These are phyloP conservation scores for Apiospora kogelbergensis DNA, from an alignment of 2,329 filamentous ascomycete species.

Conservation along the genomic window DNA sequence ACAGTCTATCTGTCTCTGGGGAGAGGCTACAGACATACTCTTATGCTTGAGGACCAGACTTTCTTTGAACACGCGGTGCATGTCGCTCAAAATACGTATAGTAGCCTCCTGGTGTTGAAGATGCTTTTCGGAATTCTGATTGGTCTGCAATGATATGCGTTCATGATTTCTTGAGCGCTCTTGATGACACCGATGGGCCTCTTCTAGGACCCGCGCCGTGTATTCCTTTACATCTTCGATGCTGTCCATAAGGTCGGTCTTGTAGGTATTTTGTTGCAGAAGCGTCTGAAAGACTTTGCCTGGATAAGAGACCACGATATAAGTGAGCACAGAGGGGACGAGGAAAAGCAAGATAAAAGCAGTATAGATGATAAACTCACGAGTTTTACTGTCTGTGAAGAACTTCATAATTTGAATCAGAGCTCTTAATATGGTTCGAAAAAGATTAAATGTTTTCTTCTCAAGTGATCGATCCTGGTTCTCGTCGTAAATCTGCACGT, in stretches of 20 bases:
- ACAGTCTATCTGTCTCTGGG: background rate
- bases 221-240: constrained; percentile 2
- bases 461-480: background rate
- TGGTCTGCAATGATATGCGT: background rate
- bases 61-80: background rate
- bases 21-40: background rate
- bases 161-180: background rate
- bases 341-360: too few relatives aligned
- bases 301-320: background rate
- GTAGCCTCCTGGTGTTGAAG: background rate
- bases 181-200: background rate
- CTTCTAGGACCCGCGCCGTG: background rate
- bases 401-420: constrained; percentile 11
- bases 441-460: constrained; percentile 1
- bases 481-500: background rate
- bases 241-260: background rate
- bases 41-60: background rate
- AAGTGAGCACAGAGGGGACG: too few relatives aligned
- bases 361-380: background rate
- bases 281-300: background rate
- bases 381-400: constrained; percentile 2
- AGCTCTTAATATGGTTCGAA: constrained; percentile 3
- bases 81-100: background rate
- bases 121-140: background rate
- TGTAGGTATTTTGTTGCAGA: background rate